Evolutionary conservation across 768 basidiomycete genomes (phyloP).

Genomic region (Rhizopogon vinicolor): DNA sequence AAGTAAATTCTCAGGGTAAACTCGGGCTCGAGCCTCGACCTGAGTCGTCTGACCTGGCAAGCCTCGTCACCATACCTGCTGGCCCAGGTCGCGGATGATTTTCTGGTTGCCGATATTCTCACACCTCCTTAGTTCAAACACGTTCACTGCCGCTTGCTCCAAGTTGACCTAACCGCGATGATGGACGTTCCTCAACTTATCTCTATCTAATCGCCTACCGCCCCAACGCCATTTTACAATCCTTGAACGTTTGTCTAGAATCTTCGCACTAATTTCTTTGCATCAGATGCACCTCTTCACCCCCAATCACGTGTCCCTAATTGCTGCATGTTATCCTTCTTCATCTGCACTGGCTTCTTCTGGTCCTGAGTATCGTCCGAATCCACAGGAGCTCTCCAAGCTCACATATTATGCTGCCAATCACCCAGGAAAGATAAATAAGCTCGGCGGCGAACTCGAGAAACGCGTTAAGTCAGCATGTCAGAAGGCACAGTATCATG

Average conservation of each 20-base stretch:
- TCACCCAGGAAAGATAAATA: constrained; percentile 73
- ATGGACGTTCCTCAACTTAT: background rate
- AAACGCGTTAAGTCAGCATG: constrained; percentile 65
- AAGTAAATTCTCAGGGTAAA: no score
- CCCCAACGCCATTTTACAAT: background rate
- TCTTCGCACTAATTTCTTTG: background rate
- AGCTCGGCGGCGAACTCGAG: constrained; percentile 72
- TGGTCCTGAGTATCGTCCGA: constrained; percentile 75
- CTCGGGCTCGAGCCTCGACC: no score
- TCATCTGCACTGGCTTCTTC: constrained; percentile 67
- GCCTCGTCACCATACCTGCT: no score
- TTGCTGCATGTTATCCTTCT: constrained; percentile 85
- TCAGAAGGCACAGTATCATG: constrained; percentile 57
- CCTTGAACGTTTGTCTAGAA: background rate
- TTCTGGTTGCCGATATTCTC: background rate
- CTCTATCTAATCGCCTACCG: background rate
- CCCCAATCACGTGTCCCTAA: constrained; percentile 78
- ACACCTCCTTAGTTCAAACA: background rate
- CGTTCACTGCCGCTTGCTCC: background rate
- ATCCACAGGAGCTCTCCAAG: constrained; percentile 79
- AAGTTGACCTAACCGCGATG: background rate
- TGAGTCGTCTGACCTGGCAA: no score
- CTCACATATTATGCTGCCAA: constrained; percentile 87
- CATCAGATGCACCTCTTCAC: constrained; percentile 67
- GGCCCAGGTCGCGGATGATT: no score